Percentiles rank a stretch among this genome's conserved stretches.
Evolutionary conservation across 352 stramenopile genomes (phyloP).

Genomic region (Pelagophyceae sp.): DNA sequence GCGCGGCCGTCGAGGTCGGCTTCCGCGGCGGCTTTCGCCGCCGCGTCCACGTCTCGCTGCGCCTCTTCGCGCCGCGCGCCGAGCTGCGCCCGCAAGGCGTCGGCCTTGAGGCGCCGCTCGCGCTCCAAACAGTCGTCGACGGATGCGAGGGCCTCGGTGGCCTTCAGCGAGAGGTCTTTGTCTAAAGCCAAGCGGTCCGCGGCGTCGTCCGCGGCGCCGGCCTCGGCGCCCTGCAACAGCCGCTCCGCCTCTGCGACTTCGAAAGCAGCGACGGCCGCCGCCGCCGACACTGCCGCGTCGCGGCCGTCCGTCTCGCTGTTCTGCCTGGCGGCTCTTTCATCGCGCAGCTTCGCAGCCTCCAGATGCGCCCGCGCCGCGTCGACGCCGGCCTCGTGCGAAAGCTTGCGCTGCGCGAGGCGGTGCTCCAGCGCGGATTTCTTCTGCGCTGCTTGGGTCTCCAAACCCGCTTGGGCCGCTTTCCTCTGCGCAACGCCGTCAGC

Average conservation of each 20-base stretch:
- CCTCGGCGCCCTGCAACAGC: neutral
- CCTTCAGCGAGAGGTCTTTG: no score
- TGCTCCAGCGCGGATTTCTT: neutral
- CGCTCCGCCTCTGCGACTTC: neutral
- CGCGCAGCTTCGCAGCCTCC: neutral
- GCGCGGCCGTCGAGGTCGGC: no score
- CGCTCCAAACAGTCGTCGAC: neutral
- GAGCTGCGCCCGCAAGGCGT: neutral
- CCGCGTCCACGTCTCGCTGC: no score
- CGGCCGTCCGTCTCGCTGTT: neutral
- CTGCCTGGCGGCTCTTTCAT: no score
- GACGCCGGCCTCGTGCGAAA: neutral
- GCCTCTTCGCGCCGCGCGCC: neutral
- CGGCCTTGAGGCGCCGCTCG: neutral
- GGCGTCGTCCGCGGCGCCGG: neutral
- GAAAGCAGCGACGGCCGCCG: no score
- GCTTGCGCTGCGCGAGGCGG: neutral
- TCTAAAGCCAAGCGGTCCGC: neutral
- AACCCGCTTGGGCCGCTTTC: neutral
- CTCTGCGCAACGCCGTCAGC: neutral
- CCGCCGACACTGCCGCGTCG: neutral
- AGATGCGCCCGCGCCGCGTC: neutral
- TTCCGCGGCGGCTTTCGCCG: no score
- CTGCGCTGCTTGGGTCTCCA: neutral
- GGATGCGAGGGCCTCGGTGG: no score